Percentiles rank a stretch among this genome's conserved stretches.
phyloP scores from a whole-genome alignment of 2,329 filamentous ascomycete species.

The Nakataea oryzae region DNA sequence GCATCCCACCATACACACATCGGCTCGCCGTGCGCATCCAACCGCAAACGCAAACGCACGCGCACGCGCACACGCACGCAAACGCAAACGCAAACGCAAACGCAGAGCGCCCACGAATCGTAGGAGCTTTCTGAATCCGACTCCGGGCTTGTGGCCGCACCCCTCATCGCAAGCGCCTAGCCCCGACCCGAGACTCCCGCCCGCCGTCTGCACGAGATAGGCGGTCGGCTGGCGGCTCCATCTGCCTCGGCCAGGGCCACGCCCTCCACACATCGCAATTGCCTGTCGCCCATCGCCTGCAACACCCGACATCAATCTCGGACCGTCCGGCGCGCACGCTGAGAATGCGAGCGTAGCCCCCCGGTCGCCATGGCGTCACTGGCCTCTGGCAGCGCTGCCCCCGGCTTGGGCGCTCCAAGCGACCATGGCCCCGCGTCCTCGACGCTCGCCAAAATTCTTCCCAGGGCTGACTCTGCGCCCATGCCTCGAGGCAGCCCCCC shows the following conservation, averaged over 20 bases:
- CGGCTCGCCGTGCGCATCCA: background rate
- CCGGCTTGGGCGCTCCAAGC: background rate
- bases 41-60: background rate
- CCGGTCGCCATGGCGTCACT: conserved; percentile 2
- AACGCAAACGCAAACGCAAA: background rate
- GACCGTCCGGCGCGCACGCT: conserved; percentile 5
- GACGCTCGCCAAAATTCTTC: conserved; percentile 16
- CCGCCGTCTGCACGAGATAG: background rate
- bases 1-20: background rate
- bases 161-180: background rate
- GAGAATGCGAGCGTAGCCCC: conserved; percentile 1
- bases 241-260: background rate
- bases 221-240: background rate
- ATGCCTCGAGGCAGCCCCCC: background rate
- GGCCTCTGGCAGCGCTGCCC: conserved; percentile 11
- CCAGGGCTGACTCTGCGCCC: conserved; percentile 14
- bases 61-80: background rate
- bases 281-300: background rate
- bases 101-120: background rate
- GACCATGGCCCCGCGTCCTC: conserved; percentile 22
- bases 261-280: too few species aligned
- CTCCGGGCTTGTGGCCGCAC: background rate
- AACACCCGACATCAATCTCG: background rate
- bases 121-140: background rate
- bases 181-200: background rate